These are phyloP conservation scores for Trichoderma afroharzianum DNA, from an alignment of 2,329 filamentous ascomycete species.

Conservation along the genomic window DNA sequence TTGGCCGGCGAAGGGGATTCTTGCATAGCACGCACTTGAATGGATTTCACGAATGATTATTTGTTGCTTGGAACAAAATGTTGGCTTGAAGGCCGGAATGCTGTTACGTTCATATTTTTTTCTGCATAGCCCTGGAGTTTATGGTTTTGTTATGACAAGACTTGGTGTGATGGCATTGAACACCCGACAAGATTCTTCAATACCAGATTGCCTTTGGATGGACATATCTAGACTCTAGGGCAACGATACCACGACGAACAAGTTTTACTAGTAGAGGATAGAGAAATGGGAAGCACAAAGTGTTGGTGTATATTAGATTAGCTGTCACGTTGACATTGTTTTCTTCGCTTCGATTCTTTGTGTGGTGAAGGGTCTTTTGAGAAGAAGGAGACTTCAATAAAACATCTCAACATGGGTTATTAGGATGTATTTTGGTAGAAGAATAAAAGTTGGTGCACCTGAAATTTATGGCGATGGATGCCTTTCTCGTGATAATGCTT, in stretches of 20 bases:
- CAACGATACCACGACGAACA: constrained; percentile 14
- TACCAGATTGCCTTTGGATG: constrained; percentile 6
- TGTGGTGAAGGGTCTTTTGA: background rate
- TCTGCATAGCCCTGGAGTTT: constrained; percentile 26
- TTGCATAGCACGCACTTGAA: constrained; percentile 17
- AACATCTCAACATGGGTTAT: background rate
- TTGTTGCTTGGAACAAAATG: constrained; percentile 18
- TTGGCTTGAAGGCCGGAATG: constrained; percentile 9
- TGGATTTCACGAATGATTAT: constrained; percentile 20
- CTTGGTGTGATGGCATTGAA: constrained; percentile 3
- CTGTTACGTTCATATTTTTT: constrained; percentile 16
- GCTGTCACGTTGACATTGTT: background rate
- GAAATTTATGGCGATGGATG: background rate
- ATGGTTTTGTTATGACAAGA: constrained; percentile 5
- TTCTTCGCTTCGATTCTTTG: background rate
- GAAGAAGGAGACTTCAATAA: background rate
- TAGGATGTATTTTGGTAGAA: background rate
- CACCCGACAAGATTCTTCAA: background rate
- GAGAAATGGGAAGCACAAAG: constrained; percentile 7
- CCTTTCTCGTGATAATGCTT: background rate
- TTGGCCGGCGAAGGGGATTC: constrained; percentile 10
- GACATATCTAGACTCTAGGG: constrained; percentile 5
- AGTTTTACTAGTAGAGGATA: constrained; percentile 11
- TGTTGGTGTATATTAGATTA: constrained; percentile 14
- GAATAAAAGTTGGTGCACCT: background rate